These are phyloP conservation scores for Chamaenerion angustifolium DNA, from an alignment of 345 rosid genomes.

Conservation along the genomic window DNA sequence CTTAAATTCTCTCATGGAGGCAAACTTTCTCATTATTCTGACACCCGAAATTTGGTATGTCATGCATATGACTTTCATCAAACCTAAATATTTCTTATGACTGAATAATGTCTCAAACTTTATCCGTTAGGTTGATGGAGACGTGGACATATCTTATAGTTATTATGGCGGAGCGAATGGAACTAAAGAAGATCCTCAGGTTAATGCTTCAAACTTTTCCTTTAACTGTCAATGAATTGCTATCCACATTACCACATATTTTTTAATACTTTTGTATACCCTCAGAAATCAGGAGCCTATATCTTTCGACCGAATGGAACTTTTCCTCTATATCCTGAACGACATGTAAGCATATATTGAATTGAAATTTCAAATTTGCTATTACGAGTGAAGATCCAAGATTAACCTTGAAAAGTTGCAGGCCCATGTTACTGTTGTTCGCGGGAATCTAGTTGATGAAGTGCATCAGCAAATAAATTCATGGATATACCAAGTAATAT, in stretches of 20 bases:
- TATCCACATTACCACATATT: slow-evolving; percentile 3
- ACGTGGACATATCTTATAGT: slow-evolving; percentile 53
- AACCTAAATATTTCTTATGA: not conserved
- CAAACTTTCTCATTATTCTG: slow-evolving; percentile 30
- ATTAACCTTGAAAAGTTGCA: slow-evolving; percentile 18
- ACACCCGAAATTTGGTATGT: slow-evolving; percentile 53
- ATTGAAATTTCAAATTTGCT: not conserved
- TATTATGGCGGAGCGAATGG: slow-evolving; percentile 63
- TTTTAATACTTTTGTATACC: slow-evolving; percentile 6
- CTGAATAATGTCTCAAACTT: slow-evolving; percentile 8
- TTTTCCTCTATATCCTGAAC: slow-evolving; percentile 35
- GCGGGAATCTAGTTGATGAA: slow-evolving; percentile 69
- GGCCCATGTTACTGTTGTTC: slow-evolving; percentile 53
- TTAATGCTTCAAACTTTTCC: slow-evolving; percentile 11
- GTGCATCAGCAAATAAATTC: slow-evolving; percentile 68
- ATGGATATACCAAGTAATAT: slow-evolving; percentile 78
- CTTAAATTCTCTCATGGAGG: slow-evolving; percentile 42
- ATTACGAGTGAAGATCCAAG: not conserved
- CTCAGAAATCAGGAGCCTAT: slow-evolving; percentile 82
- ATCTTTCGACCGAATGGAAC: slow-evolving; percentile 92
- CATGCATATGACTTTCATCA: slow-evolving; percentile 3
- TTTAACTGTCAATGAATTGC: slow-evolving; percentile 2
- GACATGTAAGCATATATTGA: slow-evolving; percentile 30
- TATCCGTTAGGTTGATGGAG: slow-evolving; percentile 44
- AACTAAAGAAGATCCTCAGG: slow-evolving; percentile 65